phyloP scores from a whole-genome alignment of 192 early-diverging fungal genomes.

The Coemansia sp. region DNA sequence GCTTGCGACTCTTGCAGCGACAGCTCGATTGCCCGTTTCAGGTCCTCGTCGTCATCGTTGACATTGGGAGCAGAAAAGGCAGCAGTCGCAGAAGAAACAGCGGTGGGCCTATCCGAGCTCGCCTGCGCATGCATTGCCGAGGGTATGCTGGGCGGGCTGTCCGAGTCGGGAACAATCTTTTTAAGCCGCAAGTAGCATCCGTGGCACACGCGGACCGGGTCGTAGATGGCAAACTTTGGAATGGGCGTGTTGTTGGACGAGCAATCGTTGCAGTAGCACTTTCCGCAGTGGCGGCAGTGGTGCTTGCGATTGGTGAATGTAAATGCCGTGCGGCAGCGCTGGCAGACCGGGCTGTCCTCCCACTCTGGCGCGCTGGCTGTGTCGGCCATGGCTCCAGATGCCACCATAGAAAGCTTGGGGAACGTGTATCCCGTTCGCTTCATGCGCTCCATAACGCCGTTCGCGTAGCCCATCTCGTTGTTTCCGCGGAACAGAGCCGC shows the following conservation, averaged over 20 bases:
- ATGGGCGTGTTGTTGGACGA: constrained; percentile 86
- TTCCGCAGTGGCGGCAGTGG: constrained; percentile 97
- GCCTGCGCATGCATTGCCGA: neutral
- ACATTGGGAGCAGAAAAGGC: constrained; percentile 16
- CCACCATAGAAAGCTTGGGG: constrained; percentile 66
- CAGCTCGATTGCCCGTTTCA: constrained; percentile 91
- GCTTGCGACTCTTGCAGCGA: constrained; percentile 74
- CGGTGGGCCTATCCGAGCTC: constrained; percentile 1
- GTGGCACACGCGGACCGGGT: constrained; percentile 96
- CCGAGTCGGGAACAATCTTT: constrained; percentile 51
- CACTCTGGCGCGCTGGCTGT: constrained; percentile 94
- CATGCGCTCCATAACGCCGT: constrained; percentile 79
- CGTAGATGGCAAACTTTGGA: constrained; percentile 84
- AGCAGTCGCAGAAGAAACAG: constrained; percentile 6
- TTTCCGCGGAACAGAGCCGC: constrained; percentile 80
- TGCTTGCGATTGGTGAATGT: constrained; percentile 97
- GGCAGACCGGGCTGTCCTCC: constrained; percentile 93
- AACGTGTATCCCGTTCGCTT: constrained; percentile 75
- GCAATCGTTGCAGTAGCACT: constrained; percentile 92
- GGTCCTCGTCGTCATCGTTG: constrained; percentile 84
- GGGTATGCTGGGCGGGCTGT: constrained; percentile 3
- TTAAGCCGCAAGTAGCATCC: constrained; percentile 82
- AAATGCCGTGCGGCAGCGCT: constrained; percentile 90
- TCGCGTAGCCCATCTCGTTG: constrained; percentile 76
- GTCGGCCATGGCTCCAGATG: constrained; percentile 75